Conservation (phyloP, 805 yeast species). For the Scheffersomyces spartinae region DNA sequence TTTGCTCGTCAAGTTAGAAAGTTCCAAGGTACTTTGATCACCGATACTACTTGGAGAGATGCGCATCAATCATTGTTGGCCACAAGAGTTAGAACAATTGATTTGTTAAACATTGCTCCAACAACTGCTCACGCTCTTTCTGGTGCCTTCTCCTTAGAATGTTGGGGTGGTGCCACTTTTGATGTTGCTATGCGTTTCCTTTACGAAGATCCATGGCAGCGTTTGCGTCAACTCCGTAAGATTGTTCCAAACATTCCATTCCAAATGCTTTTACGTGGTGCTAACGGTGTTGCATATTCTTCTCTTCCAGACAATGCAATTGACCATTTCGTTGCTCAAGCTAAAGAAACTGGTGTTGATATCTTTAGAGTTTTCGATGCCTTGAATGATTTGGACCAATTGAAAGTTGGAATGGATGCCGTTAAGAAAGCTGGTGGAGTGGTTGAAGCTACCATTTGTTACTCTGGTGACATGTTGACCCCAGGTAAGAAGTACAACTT, state of each 20-base stretch:
- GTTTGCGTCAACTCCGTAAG: conserved; percentile 77
- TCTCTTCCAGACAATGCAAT: conserved; percentile 97
- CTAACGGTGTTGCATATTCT: conserved; percentile 97
- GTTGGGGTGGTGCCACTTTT: conserved; percentile 99
- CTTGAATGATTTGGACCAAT: conserved; percentile 89
- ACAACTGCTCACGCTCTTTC: conserved; percentile 83
- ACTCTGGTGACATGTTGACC: conserved; percentile 97
- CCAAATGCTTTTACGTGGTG: conserved; percentile 99
- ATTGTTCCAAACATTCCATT: conserved; percentile 97
- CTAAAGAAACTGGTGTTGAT: conserved; percentile 93
- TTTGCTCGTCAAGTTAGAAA: conserved; percentile 83
- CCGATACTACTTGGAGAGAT: conserved; percentile 99
- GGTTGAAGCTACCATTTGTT: conserved; percentile 96
- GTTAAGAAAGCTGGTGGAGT: conserved; percentile 98
- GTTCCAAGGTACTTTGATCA: conserved; percentile 77
- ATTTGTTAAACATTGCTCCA: conserved; percentile 83
- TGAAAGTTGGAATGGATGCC: conserved; percentile 95
- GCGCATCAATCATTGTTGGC: conserved; percentile 98
- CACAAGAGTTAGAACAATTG: conserved; percentile 93
- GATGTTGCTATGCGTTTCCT: conserved; percentile 98
- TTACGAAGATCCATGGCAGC: conserved; percentile 98
- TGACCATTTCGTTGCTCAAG: conserved; percentile 92
- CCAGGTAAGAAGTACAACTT: conserved; percentile 94
- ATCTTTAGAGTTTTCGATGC: conserved; percentile 98
- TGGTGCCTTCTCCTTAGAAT: conserved; percentile 91